Evolutionary conservation across 768 basidiomycete genomes (phyloP).

Genomic region (Agrocybe chaxingu): DNA sequence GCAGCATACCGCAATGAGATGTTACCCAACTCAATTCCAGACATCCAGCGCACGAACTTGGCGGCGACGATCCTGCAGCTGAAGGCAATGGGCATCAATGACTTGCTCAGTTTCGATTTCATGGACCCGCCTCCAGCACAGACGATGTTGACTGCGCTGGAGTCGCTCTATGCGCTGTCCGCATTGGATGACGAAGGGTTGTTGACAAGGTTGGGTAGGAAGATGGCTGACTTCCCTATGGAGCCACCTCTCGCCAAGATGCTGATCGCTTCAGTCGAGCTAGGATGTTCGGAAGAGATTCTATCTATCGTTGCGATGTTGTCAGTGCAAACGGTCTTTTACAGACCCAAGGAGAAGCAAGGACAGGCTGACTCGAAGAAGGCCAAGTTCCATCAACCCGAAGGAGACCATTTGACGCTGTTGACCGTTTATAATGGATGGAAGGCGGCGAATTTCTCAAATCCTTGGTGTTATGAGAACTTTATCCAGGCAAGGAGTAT

Average conservation of each 20-base stretch:
- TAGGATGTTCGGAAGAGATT: conserved; percentile 98
- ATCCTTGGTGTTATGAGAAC: conserved; percentile 99
- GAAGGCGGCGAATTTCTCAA: conserved; percentile 94
- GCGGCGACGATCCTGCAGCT: conserved; percentile 90
- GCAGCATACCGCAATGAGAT: conserved; percentile 99
- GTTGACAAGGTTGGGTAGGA: conserved; percentile 89
- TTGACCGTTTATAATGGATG: conserved; percentile 98
- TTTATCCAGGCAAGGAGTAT: conserved; percentile 98
- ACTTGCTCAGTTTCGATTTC: conserved; percentile 95
- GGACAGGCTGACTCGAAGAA: conserved; percentile 99
- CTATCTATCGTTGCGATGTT: conserved; percentile 97
- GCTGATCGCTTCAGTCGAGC: conserved; percentile 95
- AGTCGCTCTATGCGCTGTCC: conserved; percentile 91
- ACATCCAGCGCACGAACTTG: conserved; percentile 95
- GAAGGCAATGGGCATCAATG: conserved; percentile 99
- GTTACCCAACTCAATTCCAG: conserved; percentile 95
- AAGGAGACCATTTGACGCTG: conserved; percentile 92
- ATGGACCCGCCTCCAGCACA: conserved; percentile 99
- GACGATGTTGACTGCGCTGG: conserved; percentile 95
- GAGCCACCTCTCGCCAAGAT: conserved; percentile 96
- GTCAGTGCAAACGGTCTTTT: conserved; percentile 94
- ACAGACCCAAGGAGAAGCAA: conserved; percentile 99
- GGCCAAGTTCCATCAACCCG: conserved; percentile 98
- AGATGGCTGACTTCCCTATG: conserved; percentile 99
- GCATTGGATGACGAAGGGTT: conserved; percentile 97